These are phyloP conservation scores for Bertia moriformis DNA, from an alignment of 2,329 filamentous ascomycete genomes.

Conservation along the genomic window DNA sequence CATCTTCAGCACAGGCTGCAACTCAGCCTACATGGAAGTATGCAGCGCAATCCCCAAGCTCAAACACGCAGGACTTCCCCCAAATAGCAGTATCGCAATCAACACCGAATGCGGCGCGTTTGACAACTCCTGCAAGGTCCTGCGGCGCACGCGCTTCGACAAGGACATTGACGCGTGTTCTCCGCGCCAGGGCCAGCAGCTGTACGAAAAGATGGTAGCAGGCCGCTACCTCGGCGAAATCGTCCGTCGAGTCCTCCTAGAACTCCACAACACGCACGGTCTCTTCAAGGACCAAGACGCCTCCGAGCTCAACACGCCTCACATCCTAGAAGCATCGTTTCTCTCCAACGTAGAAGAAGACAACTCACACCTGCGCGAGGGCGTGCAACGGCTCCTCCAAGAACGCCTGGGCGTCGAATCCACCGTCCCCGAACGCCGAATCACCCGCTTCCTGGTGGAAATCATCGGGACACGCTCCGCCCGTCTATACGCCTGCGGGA, in stretches of 20 bases:
- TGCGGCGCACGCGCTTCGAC: slow-evolving; percentile 53
- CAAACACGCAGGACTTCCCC: slow-evolving; percentile 52
- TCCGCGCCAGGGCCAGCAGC: slow-evolving; percentile 54
- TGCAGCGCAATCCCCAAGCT: slow-evolving; percentile 58
- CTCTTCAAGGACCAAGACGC: slow-evolving; percentile 56
- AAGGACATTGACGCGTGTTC: slow-evolving; percentile 55
- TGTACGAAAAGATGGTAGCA: slow-evolving; percentile 64
- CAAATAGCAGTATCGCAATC: slow-evolving; percentile 52
- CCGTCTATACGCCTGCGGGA: slow-evolving; percentile 58
- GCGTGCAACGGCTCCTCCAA: slow-evolving; percentile 49
- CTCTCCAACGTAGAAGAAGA: slow-evolving; percentile 57
- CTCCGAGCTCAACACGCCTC: slow-evolving; percentile 49
- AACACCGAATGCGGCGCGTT: slow-evolving; percentile 66
- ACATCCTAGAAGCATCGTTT: slow-evolving; percentile 59
- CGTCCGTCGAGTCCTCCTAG: slow-evolving; percentile 52
- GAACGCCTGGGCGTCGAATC: slow-evolving; percentile 41
- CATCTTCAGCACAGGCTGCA: slow-evolving; percentile 66
- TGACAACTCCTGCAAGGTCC: slow-evolving; percentile 53
- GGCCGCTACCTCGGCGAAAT: slow-evolving; percentile 60
- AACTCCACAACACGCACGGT: slow-evolving; percentile 39
- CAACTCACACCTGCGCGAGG: slow-evolving; percentile 54
- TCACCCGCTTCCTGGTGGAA: slow-evolving; percentile 56
- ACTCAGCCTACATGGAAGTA: slow-evolving; percentile 66
- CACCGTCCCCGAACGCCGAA: slow-evolving; percentile 50
- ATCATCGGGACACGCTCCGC: slow-evolving; percentile 62